Conservation (phyloP, 208 protist genomes). For the Trypanosoma theileri region DNA sequence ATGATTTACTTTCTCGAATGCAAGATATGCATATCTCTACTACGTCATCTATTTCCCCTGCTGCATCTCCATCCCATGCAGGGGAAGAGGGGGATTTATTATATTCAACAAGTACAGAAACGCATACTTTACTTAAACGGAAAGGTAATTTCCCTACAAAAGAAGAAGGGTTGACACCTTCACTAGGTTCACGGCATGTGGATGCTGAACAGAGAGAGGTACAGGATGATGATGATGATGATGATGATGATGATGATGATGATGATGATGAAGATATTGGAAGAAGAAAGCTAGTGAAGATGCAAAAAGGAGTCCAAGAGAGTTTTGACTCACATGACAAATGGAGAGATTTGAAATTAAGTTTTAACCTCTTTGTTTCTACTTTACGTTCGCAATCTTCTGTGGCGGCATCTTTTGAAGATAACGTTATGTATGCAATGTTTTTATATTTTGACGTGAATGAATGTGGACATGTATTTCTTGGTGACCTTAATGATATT, state of each 20-base stretch:
- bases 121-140: too few species aligned
- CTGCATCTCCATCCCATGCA: not conserved
- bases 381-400: slow-evolving; percentile 56
- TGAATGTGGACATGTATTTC: slow-evolving; percentile 56
- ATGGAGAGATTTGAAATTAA: slow-evolving; percentile 45
- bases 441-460: slow-evolving; percentile 73
- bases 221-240: too few species aligned
- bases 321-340: slow-evolving; percentile 16
- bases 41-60: not conserved
- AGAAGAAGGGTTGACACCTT: too few species aligned
- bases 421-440: slow-evolving; percentile 70
- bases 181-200: too few species aligned
- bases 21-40: not conserved
- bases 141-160: too few species aligned
- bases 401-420: slow-evolving; percentile 59
- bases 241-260: too few species aligned
- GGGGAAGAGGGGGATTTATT: too few species aligned
- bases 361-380: slow-evolving; percentile 72
- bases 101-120: too few species aligned
- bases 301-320: not conserved
- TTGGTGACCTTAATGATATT: slow-evolving; percentile 58
- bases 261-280: too few species aligned
- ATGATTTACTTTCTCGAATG: slow-evolving; percentile 45
- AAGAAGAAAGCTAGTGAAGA: too few species aligned
- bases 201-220: too few species aligned